Percentiles rank a stretch among this genome's conserved stretches.
Evolutionary conservation across 345 rosid genomes (phyloP).

Genomic region (Stellera chamaejasme): DNA sequence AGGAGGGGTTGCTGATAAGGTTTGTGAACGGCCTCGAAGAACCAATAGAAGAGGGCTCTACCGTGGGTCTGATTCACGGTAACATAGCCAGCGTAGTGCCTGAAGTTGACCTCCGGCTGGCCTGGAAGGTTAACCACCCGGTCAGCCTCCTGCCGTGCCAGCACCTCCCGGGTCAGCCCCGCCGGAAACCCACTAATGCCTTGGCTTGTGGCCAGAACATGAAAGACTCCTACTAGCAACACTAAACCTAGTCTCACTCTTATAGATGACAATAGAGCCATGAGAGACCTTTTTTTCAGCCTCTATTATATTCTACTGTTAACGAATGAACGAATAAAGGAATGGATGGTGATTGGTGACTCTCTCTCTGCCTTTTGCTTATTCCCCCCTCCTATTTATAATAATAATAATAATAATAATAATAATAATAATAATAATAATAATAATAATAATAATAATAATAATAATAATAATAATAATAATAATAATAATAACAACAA

Average conservation of each 20-base stretch:
- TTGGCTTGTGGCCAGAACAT: no score
- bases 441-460: no score
- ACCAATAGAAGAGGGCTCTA: conserved; percentile 81
- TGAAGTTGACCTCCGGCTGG: conserved; percentile 53
- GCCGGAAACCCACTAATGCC: background rate
- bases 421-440: no score
- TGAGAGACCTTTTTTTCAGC: background rate
- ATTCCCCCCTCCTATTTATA: no score
- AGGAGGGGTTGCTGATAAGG: conserved; percentile 50
- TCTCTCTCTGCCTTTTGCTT: no score
- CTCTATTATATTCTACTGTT: background rate
- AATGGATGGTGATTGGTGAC: no score
- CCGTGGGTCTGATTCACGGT: conserved; percentile 65
- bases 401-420: no score
- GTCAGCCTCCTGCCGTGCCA: conserved; percentile 47
- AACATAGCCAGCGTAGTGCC: conserved; percentile 79
- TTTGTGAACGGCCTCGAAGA: conserved; percentile 46
- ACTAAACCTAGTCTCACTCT: background rate
- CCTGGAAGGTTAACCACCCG: conserved; percentile 50
- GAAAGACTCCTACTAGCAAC: background rate
- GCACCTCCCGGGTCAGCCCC: conserved; percentile 6
- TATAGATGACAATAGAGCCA: background rate
- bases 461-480: no score
- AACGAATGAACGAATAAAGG: no score
- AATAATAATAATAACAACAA: no score